phyloP scores from a whole-genome alignment of 1,284 basidiomycete species.

The Leccinum huronense region DNA sequence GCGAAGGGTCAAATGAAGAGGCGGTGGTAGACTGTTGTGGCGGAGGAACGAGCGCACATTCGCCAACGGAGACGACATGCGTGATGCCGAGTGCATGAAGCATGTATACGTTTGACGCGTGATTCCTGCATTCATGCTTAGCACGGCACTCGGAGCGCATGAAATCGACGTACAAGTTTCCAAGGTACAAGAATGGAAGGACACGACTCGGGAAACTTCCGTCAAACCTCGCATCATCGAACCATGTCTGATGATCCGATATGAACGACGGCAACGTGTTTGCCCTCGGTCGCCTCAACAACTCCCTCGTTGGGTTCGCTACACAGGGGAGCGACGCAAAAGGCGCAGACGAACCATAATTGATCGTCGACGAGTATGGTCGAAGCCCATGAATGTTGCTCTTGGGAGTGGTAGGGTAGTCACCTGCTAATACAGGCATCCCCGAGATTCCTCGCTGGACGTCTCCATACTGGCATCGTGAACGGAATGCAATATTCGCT shows the following conservation, averaged over 20 bases:
- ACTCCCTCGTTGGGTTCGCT: neutral
- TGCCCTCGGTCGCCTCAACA: neutral
- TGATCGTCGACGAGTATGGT: slow-evolving; percentile 1
- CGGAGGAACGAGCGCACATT: slow-evolving; percentile 1
- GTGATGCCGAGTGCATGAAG: slow-evolving; percentile 1
- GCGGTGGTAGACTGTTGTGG: neutral
- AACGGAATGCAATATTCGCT: slow-evolving; percentile 25
- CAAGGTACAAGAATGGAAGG: slow-evolving; percentile 4
- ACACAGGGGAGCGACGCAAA: neutral
- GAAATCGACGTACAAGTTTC: neutral
- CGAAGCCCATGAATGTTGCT: slow-evolving; percentile 10
- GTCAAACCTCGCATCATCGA: slow-evolving; percentile 3
- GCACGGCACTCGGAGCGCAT: neutral
- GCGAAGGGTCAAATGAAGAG: neutral
- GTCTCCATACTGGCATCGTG: slow-evolving; percentile 32
- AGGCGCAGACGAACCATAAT: neutral
- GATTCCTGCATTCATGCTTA: neutral
- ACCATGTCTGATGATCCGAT: slow-evolving; percentile 6
- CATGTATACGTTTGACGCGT: slow-evolving; percentile 1
- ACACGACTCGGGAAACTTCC: slow-evolving; percentile 4
- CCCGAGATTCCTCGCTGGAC: slow-evolving; percentile 20
- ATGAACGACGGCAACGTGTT: slow-evolving; percentile 2
- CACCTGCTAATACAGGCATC: slow-evolving; percentile 13
- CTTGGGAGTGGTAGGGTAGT: slow-evolving; percentile 29
- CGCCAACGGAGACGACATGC: neutral